phyloP scores from a whole-genome alignment of 768 basidiomycete genomes.

The Rubroboletus pulcherrimus region DNA sequence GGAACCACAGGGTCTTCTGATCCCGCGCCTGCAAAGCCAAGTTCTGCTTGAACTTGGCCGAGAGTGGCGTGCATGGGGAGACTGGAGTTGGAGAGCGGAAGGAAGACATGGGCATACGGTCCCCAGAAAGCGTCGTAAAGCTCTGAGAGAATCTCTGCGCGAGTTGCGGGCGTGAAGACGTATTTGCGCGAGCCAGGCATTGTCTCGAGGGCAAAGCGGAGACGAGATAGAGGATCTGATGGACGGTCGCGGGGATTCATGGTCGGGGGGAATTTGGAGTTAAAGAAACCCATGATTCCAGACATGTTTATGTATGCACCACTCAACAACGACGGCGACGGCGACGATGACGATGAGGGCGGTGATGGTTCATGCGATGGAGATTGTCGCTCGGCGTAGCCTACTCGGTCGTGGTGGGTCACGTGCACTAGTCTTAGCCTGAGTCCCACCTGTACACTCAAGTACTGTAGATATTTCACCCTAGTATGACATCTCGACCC shows the following conservation, averaged over 20 bases:
- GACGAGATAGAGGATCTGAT: slow-evolving; percentile 64
- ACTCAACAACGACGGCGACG: neutral
- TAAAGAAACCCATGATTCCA: slow-evolving; percentile 41
- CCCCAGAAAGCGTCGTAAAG: slow-evolving; percentile 85
- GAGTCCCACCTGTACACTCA: too few relatives aligned
- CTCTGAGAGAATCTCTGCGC: slow-evolving; percentile 77
- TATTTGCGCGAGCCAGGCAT: slow-evolving; percentile 80
- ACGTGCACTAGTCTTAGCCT: neutral
- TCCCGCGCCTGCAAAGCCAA: slow-evolving; percentile 56
- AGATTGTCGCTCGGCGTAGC: neutral
- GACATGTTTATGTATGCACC: slow-evolving; percentile 30
- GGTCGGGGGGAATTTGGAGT: slow-evolving; percentile 48
- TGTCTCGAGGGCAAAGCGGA: slow-evolving; percentile 73
- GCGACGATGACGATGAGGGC: neutral
- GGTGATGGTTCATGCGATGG: slow-evolving; percentile 2
- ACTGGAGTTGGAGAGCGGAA: slow-evolving; percentile 59
- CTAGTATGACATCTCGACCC: slow-evolving; percentile 5
- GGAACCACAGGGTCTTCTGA: slow-evolving; percentile 55
- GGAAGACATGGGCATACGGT: slow-evolving; percentile 64
- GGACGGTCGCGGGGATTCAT: slow-evolving; percentile 55
- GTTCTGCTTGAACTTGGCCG: slow-evolving; percentile 63
- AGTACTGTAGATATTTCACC: neutral
- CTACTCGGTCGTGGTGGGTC: neutral
- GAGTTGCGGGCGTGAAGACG: slow-evolving; percentile 66
- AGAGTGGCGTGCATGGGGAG: slow-evolving; percentile 62